These are phyloP conservation scores for Trichomonascus vanleenenianus DNA, from an alignment of 805 yeast species.

Conservation along the genomic window DNA sequence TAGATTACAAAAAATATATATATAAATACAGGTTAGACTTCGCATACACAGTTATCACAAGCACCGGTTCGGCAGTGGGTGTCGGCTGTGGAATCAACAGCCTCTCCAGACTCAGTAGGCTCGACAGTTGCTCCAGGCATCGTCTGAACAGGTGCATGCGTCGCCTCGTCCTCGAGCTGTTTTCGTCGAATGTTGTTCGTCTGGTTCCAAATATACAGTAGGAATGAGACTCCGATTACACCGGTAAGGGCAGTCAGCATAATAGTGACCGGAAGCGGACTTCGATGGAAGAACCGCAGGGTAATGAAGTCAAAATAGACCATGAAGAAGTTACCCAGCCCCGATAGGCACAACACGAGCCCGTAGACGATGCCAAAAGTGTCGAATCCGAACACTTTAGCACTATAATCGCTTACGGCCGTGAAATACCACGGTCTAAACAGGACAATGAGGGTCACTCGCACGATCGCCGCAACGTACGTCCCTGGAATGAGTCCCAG, in stretches of 20 bases:
- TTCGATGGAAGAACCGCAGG: slow-evolving; percentile 56
- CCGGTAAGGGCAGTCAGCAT: slow-evolving; percentile 41
- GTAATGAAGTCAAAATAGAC: slow-evolving; percentile 62
- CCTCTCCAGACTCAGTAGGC: no score
- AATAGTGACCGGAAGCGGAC: slow-evolving; percentile 74
- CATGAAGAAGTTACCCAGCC: slow-evolving; percentile 69
- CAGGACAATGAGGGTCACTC: slow-evolving; percentile 64
- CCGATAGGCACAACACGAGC: slow-evolving; percentile 71
- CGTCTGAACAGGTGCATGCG: slow-evolving; percentile 39
- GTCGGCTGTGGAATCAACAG: background rate
- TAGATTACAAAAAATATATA: background rate
- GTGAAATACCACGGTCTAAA: slow-evolving; percentile 92
- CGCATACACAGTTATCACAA: slow-evolving; percentile 17
- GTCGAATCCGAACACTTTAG: slow-evolving; percentile 87
- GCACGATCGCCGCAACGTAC: slow-evolving; percentile 47
- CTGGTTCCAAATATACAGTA: slow-evolving; percentile 29
- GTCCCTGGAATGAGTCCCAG: slow-evolving; percentile 52
- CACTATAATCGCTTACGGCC: slow-evolving; percentile 83
- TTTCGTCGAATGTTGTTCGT: slow-evolving; percentile 40
- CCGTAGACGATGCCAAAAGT: slow-evolving; percentile 93
- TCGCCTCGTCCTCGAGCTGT: slow-evolving; percentile 56
- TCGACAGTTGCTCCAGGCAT: slow-evolving; percentile 25
- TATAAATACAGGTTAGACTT: slow-evolving; percentile 5
- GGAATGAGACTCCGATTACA: slow-evolving; percentile 22
- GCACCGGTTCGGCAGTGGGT: slow-evolving; percentile 7